Evolutionary conservation across 2,329 filamentous ascomycete genomes (phyloP), one percentile per base, ranked within the genome.

Genomic region (Trichoderma gracile): DNA sequence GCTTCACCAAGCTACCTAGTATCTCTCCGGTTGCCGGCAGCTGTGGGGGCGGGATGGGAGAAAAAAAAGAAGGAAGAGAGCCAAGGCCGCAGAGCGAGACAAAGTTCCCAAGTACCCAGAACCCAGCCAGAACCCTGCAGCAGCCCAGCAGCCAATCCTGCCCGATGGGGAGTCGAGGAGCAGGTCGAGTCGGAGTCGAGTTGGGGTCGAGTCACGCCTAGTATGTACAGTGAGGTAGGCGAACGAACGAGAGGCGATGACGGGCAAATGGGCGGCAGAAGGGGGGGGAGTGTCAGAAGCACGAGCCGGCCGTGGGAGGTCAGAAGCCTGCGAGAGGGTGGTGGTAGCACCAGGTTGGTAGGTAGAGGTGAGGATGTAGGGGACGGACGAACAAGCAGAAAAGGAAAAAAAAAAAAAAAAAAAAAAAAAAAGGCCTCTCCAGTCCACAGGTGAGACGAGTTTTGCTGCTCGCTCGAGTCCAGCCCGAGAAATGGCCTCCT

Each of bases 11-110:
- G 50, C 49, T 55, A 33, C 33, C 25, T 63, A n/a, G n/a, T n/a
- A 33, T 55, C 25, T 38, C 55, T 65, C 58, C 63, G 56, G 63
- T 53, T 56, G 50, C 63, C 63, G 63, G 63, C 63, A 65, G 63
- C 25, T 54, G 42, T 65, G 58, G 66, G 66, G 58, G 64, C 54
- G 50, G 53, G 43, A 56, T 57, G 43, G 25, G 17, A 25, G 14
- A 25, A 38, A 38, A 14, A 52, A 47, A 19, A 64, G 55, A 57
- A 47, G 63, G 46, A 65, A 40, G n/a, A 58, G 42, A 47, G 56
- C 60, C 60, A 63, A 63, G 60, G 49, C 50, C 15, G 55, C 15
- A n/a, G 49, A n/a, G n/a, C 40, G 49, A 52, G 56, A 47, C 40
- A 58, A 60, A 43, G 46, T 60, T 49, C 56, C 57, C 57, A 57